Conservation (phyloP, 495 filamentous ascomycete genomes). For the Margaritispora aquatica region DNA sequence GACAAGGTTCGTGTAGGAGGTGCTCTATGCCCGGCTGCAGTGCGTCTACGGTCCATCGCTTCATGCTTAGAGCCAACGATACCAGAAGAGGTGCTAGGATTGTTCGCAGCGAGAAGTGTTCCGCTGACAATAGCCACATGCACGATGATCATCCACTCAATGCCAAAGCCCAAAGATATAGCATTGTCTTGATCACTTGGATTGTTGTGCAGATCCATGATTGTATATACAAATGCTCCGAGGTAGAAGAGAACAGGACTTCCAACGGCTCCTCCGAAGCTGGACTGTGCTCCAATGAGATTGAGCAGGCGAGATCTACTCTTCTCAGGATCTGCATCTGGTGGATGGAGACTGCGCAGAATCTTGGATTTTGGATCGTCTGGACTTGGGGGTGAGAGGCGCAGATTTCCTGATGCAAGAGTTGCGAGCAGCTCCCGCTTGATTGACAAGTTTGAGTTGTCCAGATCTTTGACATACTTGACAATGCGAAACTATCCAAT, state of each 20-base stretch:
- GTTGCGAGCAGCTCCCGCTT: constrained; percentile 9
- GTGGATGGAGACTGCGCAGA: constrained; percentile 3
- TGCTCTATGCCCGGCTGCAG: not conserved
- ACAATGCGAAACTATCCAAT: not conserved
- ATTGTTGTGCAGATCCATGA: constrained; percentile 30
- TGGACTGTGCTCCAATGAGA: constrained; percentile 13
- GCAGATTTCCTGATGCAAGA: constrained; percentile 9
- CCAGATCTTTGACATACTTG: not conserved
- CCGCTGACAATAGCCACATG: constrained; percentile 26
- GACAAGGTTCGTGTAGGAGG: not conserved
- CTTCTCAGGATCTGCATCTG: constrained; percentile 4
- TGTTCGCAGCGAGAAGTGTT: constrained; percentile 27
- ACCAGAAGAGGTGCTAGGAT: constrained; percentile 20
- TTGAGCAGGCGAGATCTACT: constrained; percentile 9
- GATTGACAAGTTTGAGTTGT: not conserved
- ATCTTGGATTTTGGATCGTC: not conserved
- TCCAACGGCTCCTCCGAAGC: constrained; percentile 39
- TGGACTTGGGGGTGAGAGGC: not conserved
- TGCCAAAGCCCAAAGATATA: constrained; percentile 7
- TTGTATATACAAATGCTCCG: constrained; percentile 37
- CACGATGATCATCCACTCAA: constrained; percentile 21
- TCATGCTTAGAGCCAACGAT: constrained; percentile 14
- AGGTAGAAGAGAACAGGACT: constrained; percentile 42
- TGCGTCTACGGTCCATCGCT: not conserved
- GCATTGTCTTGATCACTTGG: constrained; percentile 35